These are phyloP conservation scores for Coemansia erecta DNA, from an alignment of 192 early-diverging fungal species.

Conservation along the genomic window DNA sequence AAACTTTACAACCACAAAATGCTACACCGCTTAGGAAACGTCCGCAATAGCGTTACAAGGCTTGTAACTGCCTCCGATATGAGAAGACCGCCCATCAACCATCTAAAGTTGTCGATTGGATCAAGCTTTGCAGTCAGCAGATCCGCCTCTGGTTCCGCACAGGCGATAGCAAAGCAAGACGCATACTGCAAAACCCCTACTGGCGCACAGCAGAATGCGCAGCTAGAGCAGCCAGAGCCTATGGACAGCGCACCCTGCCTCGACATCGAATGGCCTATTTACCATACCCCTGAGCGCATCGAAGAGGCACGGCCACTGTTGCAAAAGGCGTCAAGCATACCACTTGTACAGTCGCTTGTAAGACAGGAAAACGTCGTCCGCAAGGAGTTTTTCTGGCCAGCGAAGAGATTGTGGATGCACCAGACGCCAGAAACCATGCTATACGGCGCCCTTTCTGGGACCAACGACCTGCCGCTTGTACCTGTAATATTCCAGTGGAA, in stretches of 20 bases:
- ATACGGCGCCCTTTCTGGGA: constrained; percentile 22
- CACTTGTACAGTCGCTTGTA: neutral
- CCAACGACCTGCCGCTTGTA: constrained; percentile 11
- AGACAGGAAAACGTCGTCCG: constrained; percentile 5
- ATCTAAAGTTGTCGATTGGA: too few species aligned
- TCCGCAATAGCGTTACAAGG: too few species aligned
- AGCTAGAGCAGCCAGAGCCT: neutral
- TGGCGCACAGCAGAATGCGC: neutral
- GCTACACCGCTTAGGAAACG: too few species aligned
- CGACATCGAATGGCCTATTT: constrained; percentile 7
- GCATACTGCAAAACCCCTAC: too few species aligned
- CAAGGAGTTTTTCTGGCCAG: constrained; percentile 37
- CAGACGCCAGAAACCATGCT: constrained; percentile 29
- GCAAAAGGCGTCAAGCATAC: neutral
- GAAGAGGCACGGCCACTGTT: constrained; percentile 3
- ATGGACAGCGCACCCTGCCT: neutral
- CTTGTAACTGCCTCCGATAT: too few species aligned
- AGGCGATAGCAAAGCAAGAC: too few species aligned
- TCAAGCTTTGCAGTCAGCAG: too few species aligned
- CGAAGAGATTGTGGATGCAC: constrained; percentile 8
- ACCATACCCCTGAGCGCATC: constrained; percentile 12
- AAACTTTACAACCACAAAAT: too few species aligned
- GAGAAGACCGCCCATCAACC: too few species aligned
- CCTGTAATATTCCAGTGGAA: constrained; percentile 36
- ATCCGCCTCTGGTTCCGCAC: too few species aligned